Conservation (phyloP, 2,329 filamentous ascomycete genomes). For the Pseudopyricularia javanii region DNA sequence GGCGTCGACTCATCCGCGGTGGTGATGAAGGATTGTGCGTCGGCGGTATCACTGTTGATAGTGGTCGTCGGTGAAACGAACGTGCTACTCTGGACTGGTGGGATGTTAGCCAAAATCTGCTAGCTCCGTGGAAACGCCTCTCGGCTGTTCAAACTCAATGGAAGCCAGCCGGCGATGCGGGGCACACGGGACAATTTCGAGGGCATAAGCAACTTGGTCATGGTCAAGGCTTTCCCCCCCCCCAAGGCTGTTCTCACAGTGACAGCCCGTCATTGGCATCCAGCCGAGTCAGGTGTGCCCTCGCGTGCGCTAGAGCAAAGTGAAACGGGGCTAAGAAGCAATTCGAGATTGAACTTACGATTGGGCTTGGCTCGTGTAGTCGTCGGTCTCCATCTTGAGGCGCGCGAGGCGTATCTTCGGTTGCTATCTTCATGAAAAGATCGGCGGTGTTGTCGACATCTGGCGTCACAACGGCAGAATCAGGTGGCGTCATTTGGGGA, state of each 20-base stretch:
- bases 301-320: conserved; percentile 4
- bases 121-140: not conserved
- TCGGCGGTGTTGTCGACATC: conserved; percentile 44
- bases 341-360: conserved; percentile 27
- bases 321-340: conserved; percentile 3
- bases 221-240: not conserved
- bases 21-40: conserved; percentile 34
- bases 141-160: not conserved
- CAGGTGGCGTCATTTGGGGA: conserved; percentile 25
- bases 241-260: not conserved
- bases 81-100: conserved; percentile 34
- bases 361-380: conserved; percentile 23
- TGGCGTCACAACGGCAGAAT: conserved; percentile 21
- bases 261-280: not conserved
- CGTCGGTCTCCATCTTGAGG: conserved; percentile 19
- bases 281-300: not conserved
- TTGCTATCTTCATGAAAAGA: conserved; percentile 45
- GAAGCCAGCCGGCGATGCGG: not conserved
- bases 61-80: conserved; percentile 35
- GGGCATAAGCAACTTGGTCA: not conserved
- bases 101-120: not conserved
- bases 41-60: conserved; percentile 36
- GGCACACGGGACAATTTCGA: not conserved
- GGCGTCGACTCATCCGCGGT: conserved; percentile 35
- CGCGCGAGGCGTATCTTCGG: conserved; percentile 34